phyloP scores from a whole-genome alignment of 2,329 filamentous ascomycete genomes.

The Byssochlamys sp. region DNA sequence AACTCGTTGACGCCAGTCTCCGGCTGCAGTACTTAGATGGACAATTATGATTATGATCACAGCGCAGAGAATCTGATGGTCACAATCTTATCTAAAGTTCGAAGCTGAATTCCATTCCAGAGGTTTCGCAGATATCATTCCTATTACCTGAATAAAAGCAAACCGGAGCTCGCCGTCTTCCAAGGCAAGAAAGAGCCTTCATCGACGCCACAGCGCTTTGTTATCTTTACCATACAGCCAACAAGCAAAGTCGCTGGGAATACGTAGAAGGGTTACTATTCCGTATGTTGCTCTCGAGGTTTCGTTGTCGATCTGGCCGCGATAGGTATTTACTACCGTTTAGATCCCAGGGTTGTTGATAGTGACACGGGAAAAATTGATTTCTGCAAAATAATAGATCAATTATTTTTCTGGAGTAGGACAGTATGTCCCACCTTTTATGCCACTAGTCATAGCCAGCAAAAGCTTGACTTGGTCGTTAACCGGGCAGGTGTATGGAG shows the following conservation, averaged over 20 bases:
- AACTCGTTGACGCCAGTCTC: background rate
- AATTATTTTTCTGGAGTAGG: background rate
- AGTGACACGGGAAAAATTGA: no score
- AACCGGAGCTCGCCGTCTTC: background rate
- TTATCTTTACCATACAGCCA: background rate
- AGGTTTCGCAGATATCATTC: background rate
- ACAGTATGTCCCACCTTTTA: background rate
- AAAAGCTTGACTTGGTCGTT: background rate
- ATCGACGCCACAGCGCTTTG: background rate
- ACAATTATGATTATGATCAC: background rate
- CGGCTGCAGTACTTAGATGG: background rate
- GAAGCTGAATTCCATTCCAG: background rate
- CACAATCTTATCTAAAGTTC: background rate
- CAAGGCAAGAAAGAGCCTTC: background rate
- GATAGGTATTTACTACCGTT: no score
- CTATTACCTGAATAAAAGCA: background rate
- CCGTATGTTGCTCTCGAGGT: no score
- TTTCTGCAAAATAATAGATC: no score
- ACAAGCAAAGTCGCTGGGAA: background rate
- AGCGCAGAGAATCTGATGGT: background rate
- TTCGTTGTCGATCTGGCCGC: no score
- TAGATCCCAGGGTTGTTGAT: no score
- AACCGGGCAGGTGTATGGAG: no score
- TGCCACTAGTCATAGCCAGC: background rate
- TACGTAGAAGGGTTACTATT: no score